Percentiles rank a stretch among this genome's conserved stretches.
phyloP scores from a whole-genome alignment of 208 protist species.

The Tritrichomonas musculus region DNA sequence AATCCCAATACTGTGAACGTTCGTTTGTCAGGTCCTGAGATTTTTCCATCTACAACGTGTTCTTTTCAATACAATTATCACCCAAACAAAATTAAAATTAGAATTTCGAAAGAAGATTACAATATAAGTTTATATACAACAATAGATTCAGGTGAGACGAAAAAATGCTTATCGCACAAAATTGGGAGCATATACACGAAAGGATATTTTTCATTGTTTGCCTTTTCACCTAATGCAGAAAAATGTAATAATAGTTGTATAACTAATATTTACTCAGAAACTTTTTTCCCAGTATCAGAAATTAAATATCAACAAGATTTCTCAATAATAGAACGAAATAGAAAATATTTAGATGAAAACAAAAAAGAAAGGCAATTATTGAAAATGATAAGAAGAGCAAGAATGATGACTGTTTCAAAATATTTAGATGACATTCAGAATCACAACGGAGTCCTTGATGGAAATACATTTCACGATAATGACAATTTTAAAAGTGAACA shows the following conservation, averaged over 20 bases:
- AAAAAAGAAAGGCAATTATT: not conserved
- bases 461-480: not conserved
- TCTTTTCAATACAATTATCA: not conserved
- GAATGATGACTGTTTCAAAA: not conserved
- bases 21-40: not conserved
- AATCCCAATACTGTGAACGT: not conserved
- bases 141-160: too few relatives aligned
- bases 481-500: not conserved
- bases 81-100: not conserved
- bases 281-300: too few relatives aligned
- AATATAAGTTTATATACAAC: too few relatives aligned
- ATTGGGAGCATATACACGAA: too few relatives aligned
- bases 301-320: too few relatives aligned
- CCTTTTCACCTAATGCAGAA: too few relatives aligned
- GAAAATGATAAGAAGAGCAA: not conserved
- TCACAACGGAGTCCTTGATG: not conserved
- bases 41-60: not conserved
- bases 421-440: not conserved
- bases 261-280: too few relatives aligned
- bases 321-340: too few relatives aligned
- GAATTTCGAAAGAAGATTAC: not conserved
- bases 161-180: too few relatives aligned
- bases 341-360: too few relatives aligned
- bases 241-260: too few relatives aligned
- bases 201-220: too few relatives aligned